Evolutionary conservation across 176 grass and related monocot species (phyloP).

Genomic region (Triticum urartu): DNA sequence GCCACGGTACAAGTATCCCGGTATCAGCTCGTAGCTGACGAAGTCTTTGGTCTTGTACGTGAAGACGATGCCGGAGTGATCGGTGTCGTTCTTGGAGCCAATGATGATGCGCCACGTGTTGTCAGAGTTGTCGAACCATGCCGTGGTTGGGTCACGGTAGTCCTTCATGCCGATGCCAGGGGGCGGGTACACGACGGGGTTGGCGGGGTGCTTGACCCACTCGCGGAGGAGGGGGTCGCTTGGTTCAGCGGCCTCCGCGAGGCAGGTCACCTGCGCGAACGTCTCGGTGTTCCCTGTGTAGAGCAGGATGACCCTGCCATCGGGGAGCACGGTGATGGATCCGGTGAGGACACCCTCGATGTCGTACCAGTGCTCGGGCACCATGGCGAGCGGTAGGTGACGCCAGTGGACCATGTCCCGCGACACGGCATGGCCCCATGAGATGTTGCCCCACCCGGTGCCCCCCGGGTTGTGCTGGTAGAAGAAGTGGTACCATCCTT

Average conservation of each 20-base stretch:
- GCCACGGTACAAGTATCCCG: slow-evolving; percentile 33
- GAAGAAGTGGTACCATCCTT: slow-evolving; percentile 28
- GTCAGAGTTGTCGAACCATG: slow-evolving; percentile 43
- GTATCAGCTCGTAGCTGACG: slow-evolving; percentile 29
- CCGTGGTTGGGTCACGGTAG: slow-evolving; percentile 64
- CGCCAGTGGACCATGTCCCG: background rate
- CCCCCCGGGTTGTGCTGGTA: background rate
- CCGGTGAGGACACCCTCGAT: background rate
- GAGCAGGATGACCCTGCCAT: background rate
- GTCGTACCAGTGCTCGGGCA: slow-evolving; percentile 3
- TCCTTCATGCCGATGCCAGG: slow-evolving; percentile 24
- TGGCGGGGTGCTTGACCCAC: slow-evolving; percentile 49
- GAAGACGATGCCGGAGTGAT: slow-evolving; percentile 28
- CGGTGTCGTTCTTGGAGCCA: slow-evolving; percentile 41
- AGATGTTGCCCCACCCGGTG: background rate
- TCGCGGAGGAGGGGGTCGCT: slow-evolving; percentile 40
- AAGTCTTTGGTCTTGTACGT: slow-evolving; percentile 49
- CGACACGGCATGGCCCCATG: background rate
- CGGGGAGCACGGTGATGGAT: background rate
- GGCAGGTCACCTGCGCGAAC: slow-evolving; percentile 44
- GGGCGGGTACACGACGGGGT: slow-evolving; percentile 48
- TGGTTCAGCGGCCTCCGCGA: slow-evolving; percentile 42
- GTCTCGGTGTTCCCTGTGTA: background rate
- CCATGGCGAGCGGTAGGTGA: background rate
- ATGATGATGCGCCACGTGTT: slow-evolving; percentile 44